Conservation (phyloP, 1,139 yeast species). For the Debaryomyces coudertii region DNA sequence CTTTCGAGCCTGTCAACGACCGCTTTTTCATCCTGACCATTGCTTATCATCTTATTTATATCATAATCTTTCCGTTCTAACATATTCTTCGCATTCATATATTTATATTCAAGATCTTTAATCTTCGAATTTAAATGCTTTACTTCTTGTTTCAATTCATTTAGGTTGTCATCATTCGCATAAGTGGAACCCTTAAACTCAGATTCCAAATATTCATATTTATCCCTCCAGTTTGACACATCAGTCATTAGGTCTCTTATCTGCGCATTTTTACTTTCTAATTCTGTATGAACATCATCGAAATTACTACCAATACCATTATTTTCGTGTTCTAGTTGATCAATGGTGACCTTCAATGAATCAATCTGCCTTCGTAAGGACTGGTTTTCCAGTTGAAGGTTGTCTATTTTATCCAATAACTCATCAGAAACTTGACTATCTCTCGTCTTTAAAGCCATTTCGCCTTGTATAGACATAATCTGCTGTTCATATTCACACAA, state of each 20-base stretch:
- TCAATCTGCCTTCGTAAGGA: conserved; percentile 8
- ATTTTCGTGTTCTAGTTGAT: conserved; percentile 10
- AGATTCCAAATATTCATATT: conserved; percentile 9
- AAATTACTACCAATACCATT: conserved; percentile 10
- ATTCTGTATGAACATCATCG: conserved; percentile 7
- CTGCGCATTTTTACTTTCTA: neutral
- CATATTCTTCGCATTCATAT: conserved; percentile 17
- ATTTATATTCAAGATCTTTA: conserved; percentile 12
- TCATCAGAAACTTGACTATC: conserved; percentile 11
- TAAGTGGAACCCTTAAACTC: conserved; percentile 12
- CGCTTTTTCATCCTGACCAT: conserved; percentile 7
- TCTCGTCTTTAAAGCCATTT: neutral
- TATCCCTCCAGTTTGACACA: conserved; percentile 14
- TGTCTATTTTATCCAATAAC: conserved; percentile 14
- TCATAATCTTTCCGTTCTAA: conserved; percentile 19
- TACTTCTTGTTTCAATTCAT: conserved; percentile 15
- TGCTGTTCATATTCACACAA: conserved; percentile 14
- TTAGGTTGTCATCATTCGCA: conserved; percentile 10
- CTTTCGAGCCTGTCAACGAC: conserved; percentile 13
- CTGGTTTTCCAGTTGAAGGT: conserved; percentile 16
- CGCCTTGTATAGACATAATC: conserved; percentile 11
- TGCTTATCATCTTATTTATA: conserved; percentile 13
- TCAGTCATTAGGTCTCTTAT: conserved; percentile 10
- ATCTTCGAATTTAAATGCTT: conserved; percentile 13
- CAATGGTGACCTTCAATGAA: conserved; percentile 4